Percentiles rank a stretch among this genome's conserved stretches.
phyloP scores from a whole-genome alignment of 2,329 filamentous ascomycete genomes.

The Domatiomyces globalis region DNA sequence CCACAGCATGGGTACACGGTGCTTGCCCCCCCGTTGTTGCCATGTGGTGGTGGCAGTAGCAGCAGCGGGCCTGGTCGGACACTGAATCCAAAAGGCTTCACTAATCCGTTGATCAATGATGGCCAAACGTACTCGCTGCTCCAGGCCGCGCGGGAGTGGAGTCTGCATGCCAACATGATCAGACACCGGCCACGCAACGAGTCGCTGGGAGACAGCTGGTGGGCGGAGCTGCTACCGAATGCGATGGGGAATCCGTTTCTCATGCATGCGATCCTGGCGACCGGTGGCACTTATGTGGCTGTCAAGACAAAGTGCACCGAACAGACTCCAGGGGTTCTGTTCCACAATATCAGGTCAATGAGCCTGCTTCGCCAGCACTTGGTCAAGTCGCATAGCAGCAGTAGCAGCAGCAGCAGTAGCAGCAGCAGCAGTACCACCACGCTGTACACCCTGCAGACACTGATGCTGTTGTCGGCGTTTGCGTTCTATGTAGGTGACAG shows the following conservation, averaged over 20 bases:
- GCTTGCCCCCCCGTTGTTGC: too few relatives aligned
- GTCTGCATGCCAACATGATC: not conserved
- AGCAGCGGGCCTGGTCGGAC: not conserved
- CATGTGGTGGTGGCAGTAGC: too few relatives aligned
- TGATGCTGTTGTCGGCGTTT: not conserved
- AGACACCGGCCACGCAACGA: not conserved
- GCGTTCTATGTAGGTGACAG: not conserved
- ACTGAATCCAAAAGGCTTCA: not conserved
- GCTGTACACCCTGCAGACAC: not conserved
- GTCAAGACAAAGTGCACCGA: not conserved
- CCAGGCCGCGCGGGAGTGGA: not conserved
- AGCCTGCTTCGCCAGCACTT: not conserved
- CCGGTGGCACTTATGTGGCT: not conserved
- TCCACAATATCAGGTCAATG: not conserved
- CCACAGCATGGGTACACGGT: too few relatives aligned
- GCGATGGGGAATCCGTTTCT: constrained; percentile 45
- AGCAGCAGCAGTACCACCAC: not conserved
- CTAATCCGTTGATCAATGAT: not conserved
- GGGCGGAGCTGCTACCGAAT: not conserved
- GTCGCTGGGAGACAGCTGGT: not conserved
- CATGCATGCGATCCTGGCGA: constrained; percentile 54
- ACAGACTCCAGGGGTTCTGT: not conserved
- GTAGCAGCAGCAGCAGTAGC: not conserved
- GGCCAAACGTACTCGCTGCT: not conserved
- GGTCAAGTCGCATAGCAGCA: not conserved